Percentiles rank a stretch among this genome's conserved stretches.
These are phyloP conservation scores for Vigna unguiculata DNA, from an alignment of 306 rosid species.

Conservation along the genomic window DNA sequence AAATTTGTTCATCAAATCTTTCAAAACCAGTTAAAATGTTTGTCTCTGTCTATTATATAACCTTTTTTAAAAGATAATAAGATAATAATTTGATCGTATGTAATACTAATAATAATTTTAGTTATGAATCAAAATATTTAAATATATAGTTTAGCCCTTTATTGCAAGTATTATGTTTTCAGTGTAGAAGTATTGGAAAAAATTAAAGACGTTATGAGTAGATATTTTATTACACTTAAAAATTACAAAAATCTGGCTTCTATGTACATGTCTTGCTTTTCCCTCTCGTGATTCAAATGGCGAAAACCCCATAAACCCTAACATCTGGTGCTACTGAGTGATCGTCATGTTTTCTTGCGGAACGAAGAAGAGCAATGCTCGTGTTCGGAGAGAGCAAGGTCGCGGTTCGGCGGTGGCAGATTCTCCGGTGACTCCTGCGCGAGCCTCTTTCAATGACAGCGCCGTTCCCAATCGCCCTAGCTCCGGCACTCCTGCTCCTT, in stretches of 20 bases:
- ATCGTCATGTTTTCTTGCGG: conserved; percentile 79
- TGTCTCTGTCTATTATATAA: too few species aligned
- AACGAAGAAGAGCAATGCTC: conserved; percentile 64
- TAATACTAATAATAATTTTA: too few species aligned
- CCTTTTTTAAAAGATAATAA: too few species aligned
- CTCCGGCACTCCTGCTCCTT: conserved; percentile 97
- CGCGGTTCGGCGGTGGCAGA: conserved; percentile 32
- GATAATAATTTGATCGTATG: too few species aligned
- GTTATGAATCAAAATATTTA: too few species aligned
- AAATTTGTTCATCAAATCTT: too few species aligned
- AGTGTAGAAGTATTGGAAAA: too few species aligned
- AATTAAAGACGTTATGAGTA: neutral
- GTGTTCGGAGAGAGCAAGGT: conserved; percentile 43
- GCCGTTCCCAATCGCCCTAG: conserved; percentile 74
- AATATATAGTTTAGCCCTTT: too few species aligned
- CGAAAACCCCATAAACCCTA: conserved; percentile 52
- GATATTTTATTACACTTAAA: neutral
- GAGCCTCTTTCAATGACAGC: conserved; percentile 44
- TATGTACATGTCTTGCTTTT: neutral
- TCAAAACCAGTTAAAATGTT: too few species aligned
- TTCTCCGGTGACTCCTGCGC: conserved; percentile 75
- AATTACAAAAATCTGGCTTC: neutral
- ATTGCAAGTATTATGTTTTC: too few species aligned
- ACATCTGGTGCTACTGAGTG: neutral
- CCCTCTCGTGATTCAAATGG: conserved; percentile 43